A percentile compares a stretch with the other conserved stretches of the same genome.
phyloP scores from a whole-genome alignment of 768 basidiomycete species.

The Lentinula aciculospora region DNA sequence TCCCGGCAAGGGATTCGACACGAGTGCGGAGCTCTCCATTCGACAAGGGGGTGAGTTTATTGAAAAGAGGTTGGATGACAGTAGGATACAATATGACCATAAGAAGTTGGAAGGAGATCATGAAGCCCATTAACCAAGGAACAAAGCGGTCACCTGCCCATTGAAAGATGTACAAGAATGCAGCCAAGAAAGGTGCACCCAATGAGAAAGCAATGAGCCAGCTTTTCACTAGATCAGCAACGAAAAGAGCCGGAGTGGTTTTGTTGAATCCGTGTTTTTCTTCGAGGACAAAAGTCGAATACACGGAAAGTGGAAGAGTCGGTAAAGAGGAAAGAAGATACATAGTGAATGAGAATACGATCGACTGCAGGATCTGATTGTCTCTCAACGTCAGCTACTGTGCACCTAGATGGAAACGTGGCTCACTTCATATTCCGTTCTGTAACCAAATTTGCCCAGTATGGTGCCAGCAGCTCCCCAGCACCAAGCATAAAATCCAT shows the following conservation, averaged over 20 bases:
- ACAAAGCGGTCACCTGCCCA: conserved; percentile 94
- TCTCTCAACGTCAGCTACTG: background rate
- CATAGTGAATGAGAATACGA: conserved; percentile 67
- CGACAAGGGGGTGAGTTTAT: conserved; percentile 87
- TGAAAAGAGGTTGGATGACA: conserved; percentile 93
- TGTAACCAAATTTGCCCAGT: conserved; percentile 54
- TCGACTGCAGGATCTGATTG: conserved; percentile 74
- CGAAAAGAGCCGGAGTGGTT: conserved; percentile 70
- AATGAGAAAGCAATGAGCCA: conserved; percentile 67
- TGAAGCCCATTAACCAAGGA: conserved; percentile 88
- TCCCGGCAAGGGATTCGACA: conserved; percentile 71
- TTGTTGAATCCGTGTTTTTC: conserved; percentile 98
- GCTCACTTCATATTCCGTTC: conserved; percentile 67
- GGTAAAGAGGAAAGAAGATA: conserved; percentile 63
- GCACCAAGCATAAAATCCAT: conserved; percentile 76
- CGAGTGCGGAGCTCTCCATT: conserved; percentile 71
- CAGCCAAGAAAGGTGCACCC: conserved; percentile 81
- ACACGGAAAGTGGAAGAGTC: conserved; percentile 69
- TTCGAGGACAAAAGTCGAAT: conserved; percentile 91
- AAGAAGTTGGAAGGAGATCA: conserved; percentile 80
- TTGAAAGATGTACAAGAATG: conserved; percentile 83
- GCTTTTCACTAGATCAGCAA: conserved; percentile 76
- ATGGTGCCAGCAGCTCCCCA: conserved; percentile 63
- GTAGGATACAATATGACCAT: conserved; percentile 83
- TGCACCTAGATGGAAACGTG: background rate